Conservation (phyloP, 1,139 yeast species). For the Zygosaccharomyces pseudobailii region DNA sequence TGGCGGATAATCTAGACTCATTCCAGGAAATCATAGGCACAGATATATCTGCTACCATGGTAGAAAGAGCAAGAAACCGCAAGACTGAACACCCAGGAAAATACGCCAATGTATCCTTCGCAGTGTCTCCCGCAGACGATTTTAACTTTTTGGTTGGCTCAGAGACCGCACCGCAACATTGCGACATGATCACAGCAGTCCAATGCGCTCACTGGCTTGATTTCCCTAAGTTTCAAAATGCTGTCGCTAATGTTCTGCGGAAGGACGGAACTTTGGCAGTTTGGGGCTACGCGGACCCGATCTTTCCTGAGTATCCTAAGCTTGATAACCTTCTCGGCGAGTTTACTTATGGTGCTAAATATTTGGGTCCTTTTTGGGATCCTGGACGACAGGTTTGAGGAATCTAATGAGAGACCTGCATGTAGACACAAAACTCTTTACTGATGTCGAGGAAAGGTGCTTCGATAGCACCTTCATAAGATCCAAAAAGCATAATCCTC, state of each 20-base stretch:
- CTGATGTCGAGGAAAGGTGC: constrained; percentile 40
- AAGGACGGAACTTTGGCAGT: constrained; percentile 61
- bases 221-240: constrained; percentile 48
- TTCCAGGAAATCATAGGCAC: constrained; percentile 49
- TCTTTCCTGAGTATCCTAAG: constrained; percentile 38
- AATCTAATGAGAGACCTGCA: constrained; percentile 40
- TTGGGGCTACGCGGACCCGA: constrained; percentile 75
- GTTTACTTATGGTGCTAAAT: constrained; percentile 37
- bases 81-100: constrained; percentile 11
- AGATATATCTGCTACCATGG: constrained; percentile 64
- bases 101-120: constrained; percentile 8
- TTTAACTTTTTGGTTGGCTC: constrained; percentile 15
- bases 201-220: constrained; percentile 80
- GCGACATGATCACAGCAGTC: constrained; percentile 64
- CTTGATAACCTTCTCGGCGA: constrained; percentile 38
- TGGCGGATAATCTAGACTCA: constrained; percentile 39
- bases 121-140: constrained; percentile 36
- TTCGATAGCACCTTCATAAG: constrained; percentile 36
- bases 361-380: constrained; percentile 68
- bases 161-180: constrained; percentile 28
- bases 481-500: constrained; percentile 24
- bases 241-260: constrained; percentile 47
- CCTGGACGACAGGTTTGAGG: constrained; percentile 61
- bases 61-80: constrained; percentile 40
- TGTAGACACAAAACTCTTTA: constrained; percentile 40